Conservation (phyloP, 306 rosid genomes). For the Vicia villosa region DNA sequence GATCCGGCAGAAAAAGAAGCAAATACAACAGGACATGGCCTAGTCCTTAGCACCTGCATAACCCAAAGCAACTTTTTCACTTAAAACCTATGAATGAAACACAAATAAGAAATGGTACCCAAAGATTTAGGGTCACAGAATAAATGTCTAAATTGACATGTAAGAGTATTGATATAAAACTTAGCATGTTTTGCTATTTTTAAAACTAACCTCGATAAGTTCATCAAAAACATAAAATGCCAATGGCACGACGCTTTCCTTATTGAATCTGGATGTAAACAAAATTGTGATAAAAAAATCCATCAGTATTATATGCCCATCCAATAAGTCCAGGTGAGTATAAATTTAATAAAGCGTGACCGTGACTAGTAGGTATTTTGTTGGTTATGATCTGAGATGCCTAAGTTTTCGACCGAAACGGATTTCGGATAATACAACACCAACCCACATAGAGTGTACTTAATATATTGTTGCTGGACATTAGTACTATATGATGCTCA, state of each 20-base stretch:
- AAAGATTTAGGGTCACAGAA: not conserved
- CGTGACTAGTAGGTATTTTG: not conserved
- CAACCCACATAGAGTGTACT: conserved; percentile 9
- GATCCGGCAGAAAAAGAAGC: conserved; percentile 83
- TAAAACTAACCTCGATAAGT: conserved; percentile 77
- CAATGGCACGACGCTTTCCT: conserved; percentile 71
- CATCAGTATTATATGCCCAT: conserved; percentile 8
- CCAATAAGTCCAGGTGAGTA: conserved; percentile 18
- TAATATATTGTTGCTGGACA: conserved; percentile 9
- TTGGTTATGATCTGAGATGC: not conserved
- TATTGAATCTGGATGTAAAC: conserved; percentile 65
- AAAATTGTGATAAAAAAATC: conserved; percentile 22
- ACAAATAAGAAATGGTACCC: conserved; percentile 20
- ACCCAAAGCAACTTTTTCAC: conserved; percentile 33
- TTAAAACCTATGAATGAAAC: conserved; percentile 21
- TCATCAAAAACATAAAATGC: conserved; percentile 80
- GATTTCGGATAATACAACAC: conserved; percentile 10
- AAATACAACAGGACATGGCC: conserved; percentile 81
- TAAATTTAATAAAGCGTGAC: conserved; percentile 26
- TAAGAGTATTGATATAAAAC: conserved; percentile 29
- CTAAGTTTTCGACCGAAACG: not conserved
- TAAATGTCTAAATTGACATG: conserved; percentile 17
- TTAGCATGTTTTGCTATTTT: conserved; percentile 26
- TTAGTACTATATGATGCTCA: not conserved
- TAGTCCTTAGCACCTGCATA: conserved; percentile 72